Conservation (phyloP, 2,329 filamentous ascomycete species). For the Penicillium sp. region DNA sequence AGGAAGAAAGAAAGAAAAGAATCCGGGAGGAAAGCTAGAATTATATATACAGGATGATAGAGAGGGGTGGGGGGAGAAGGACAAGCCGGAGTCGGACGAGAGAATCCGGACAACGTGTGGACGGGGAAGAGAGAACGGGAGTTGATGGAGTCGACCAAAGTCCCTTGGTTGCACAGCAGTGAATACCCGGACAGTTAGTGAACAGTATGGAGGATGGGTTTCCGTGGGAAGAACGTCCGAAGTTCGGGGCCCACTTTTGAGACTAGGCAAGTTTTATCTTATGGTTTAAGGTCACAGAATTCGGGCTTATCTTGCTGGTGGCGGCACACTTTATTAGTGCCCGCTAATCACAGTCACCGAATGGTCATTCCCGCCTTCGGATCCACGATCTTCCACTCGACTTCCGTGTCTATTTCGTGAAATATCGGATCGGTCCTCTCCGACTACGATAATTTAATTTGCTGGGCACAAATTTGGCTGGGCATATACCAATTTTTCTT, state of each 20-base stretch:
- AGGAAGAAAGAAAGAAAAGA: conserved; percentile 16
- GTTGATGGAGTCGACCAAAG: conserved; percentile 4
- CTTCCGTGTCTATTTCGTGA: conserved; percentile 25
- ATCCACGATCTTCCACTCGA: conserved; percentile 2
- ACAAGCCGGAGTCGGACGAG: conserved; percentile 37
- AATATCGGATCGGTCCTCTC: conserved; percentile 22
- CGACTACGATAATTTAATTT: conserved; percentile 8
- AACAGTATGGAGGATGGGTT: conserved; percentile 5
- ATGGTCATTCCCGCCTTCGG: background rate
- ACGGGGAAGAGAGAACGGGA: conserved; percentile 10
- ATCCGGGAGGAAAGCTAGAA: conserved; percentile 13
- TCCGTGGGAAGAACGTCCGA: conserved; percentile 30
- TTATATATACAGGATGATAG: conserved; percentile 22
- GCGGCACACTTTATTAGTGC: conserved; percentile 8
- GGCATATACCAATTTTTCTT: background rate
- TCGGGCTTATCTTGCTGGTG: conserved; percentile 33
- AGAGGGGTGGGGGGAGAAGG: conserved; percentile 2
- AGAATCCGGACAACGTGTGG: conserved; percentile 13
- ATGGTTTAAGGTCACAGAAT: conserved; percentile 38
- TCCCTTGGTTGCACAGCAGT: conserved; percentile 11
- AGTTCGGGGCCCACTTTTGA: conserved; percentile 28
- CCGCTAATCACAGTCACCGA: conserved; percentile 15
- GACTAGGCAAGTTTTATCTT: conserved; percentile 26
- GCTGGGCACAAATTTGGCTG: background rate
- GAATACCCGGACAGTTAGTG: background rate